Percentiles rank a stretch among this genome's conserved stretches.
phyloP scores from a whole-genome alignment of 345 rosid species.

The Xanthoceras sorbifolium region DNA sequence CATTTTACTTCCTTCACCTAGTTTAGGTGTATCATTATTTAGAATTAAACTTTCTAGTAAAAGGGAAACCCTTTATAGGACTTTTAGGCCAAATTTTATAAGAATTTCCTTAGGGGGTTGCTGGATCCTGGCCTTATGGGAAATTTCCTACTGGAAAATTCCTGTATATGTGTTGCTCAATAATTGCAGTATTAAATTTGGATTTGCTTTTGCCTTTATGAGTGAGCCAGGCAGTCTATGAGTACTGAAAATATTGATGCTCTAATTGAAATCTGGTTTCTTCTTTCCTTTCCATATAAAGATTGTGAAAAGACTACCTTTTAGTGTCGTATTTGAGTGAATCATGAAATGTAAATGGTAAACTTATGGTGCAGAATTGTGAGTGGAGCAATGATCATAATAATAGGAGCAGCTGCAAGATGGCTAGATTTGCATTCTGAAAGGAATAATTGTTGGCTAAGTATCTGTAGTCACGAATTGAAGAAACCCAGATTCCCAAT shows the following conservation, averaged over 20 bases:
- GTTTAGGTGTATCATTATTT: too few relatives aligned
- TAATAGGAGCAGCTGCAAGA: slow-evolving; percentile 69
- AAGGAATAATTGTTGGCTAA: slow-evolving; percentile 72
- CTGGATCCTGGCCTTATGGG: too few relatives aligned
- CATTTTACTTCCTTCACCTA: too few relatives aligned
- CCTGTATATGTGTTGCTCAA: too few relatives aligned
- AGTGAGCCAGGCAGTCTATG: neutral
- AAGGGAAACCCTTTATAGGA: too few relatives aligned
- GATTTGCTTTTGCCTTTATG: neutral
- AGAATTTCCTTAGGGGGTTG: too few relatives aligned
- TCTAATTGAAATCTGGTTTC: slow-evolving; percentile 3
- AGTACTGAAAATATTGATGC: neutral
- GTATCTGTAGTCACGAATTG: slow-evolving; percentile 53
- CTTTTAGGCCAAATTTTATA: too few relatives aligned
- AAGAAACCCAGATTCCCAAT: slow-evolving; percentile 49
- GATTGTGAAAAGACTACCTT: neutral
- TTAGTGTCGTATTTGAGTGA: slow-evolving; percentile 23
- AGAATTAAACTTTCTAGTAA: too few relatives aligned
- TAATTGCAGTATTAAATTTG: too few relatives aligned
- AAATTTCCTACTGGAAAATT: too few relatives aligned
- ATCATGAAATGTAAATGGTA: slow-evolving; percentile 22
- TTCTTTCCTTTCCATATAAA: neutral
- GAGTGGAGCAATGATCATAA: slow-evolving; percentile 71
- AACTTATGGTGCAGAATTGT: slow-evolving; percentile 52
- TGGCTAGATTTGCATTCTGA: slow-evolving; percentile 69